These are phyloP conservation scores for Lasiosphaeris hirsuta DNA, from an alignment of 495 filamentous ascomycete species.

Conservation along the genomic window DNA sequence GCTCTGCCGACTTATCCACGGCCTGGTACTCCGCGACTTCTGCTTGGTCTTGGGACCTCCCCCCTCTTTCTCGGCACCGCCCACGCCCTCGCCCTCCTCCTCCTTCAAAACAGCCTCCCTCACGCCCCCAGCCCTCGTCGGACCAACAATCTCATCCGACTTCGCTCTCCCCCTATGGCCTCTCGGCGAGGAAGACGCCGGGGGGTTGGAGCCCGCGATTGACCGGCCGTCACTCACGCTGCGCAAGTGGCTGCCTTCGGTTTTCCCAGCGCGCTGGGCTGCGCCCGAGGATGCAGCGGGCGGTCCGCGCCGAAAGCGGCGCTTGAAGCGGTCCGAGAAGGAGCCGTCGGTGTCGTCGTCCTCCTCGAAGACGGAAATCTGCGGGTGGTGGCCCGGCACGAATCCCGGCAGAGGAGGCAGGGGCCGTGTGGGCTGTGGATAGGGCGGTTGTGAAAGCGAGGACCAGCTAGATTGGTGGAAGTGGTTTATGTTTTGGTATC, in stretches of 20 bases:
- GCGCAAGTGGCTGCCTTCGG: neutral
- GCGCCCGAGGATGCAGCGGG: too few relatives aligned
- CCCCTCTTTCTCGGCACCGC: neutral
- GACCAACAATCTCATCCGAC: neutral
- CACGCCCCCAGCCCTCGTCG: too few relatives aligned
- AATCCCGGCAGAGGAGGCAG: neutral
- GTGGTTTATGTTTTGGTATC: neutral
- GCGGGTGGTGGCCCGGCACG: neutral
- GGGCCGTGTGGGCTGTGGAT: neutral
- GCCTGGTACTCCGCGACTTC: neutral
- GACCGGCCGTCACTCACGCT: neutral
- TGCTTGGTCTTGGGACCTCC: too few relatives aligned
- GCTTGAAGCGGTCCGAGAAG: too few relatives aligned
- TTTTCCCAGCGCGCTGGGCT: too few relatives aligned
- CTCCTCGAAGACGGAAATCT: constrained; percentile 8
- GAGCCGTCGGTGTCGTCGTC: constrained; percentile 1
- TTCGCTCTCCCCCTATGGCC: neutral
- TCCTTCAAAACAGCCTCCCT: neutral
- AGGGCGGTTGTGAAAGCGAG: neutral
- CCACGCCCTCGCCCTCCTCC: neutral
- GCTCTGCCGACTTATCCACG: constrained; percentile 4
- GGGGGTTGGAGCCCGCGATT: neutral
- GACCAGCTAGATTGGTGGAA: neutral
- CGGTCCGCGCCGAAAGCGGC: too few relatives aligned
- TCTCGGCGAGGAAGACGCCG: too few relatives aligned